Evolutionary conservation across 73 alveolate genomes (phyloP).

Genomic region (Symbiodinium pilosum): DNA sequence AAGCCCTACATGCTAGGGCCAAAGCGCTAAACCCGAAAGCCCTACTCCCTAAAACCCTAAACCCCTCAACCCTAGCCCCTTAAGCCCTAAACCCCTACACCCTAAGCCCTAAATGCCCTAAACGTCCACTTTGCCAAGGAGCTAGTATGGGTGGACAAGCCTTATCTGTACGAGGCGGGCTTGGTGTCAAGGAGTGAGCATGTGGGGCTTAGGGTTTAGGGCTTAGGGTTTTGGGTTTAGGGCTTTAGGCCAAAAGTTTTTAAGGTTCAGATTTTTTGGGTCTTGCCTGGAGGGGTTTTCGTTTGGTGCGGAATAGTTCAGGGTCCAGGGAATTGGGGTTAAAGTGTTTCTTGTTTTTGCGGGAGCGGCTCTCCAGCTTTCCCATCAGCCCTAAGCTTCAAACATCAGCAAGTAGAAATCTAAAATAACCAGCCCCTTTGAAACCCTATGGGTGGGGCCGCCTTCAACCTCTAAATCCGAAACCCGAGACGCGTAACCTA

Average conservation of each 20-base stretch:
- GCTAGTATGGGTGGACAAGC: slow-evolving; percentile 48
- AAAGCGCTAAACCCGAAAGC: background rate
- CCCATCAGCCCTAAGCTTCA: too few relatives aligned
- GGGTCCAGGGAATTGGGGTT: background rate
- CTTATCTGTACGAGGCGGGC: slow-evolving; percentile 72
- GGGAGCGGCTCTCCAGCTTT: too few relatives aligned
- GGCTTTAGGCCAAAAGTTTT: background rate
- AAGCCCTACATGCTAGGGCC: background rate
- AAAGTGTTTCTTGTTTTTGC: too few relatives aligned
- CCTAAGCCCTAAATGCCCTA: background rate
- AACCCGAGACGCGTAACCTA: too few relatives aligned
- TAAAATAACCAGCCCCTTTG: too few relatives aligned
- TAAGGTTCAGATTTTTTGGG: background rate
- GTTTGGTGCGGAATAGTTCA: too few relatives aligned
- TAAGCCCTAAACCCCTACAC: background rate
- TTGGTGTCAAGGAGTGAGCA: background rate
- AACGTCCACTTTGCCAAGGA: slow-evolving; percentile 2
- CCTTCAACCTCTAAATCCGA: too few relatives aligned
- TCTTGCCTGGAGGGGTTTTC: background rate
- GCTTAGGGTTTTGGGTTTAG: background rate
- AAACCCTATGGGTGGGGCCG: too few relatives aligned
- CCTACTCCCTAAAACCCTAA: background rate
- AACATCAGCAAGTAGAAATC: too few relatives aligned
- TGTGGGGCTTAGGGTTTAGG: background rate
- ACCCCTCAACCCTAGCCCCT: background rate